Evolutionary conservation across 331 rosid genomes (phyloP), one percentile per base, ranked within the genome.

Genomic region (Malus hybrid): DNA sequence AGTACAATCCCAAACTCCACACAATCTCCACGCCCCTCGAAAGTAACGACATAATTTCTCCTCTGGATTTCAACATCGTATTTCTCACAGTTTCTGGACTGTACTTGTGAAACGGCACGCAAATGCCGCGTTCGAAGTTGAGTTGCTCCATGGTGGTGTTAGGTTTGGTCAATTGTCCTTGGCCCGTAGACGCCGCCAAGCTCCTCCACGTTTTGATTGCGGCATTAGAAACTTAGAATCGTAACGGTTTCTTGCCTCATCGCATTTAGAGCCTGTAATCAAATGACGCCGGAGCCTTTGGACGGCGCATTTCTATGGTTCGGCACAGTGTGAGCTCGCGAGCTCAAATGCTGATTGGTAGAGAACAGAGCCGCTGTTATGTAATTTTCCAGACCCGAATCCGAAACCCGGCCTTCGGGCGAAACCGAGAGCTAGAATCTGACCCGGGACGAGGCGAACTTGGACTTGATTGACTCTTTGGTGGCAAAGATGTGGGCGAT

Each of bases 101-200:
- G 81, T 94, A 94, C 89, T 94, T 94, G 88, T 96, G 97, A 84
- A 88, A 95, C 26, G 99, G 99, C 62, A 90, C 69, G 72, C 99
- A 92, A 26, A 95, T 97, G 30, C 99, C 99, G 11, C 99, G 99
- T 86, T 95, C 99, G 80, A 95, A 78, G 34, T 95, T 97, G 39
- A 92, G 99, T 87, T 81, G 96, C 83, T 95, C 97, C 84, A 95
- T 74, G 55, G 99, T 97, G 75, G 82, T 71, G 80, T 80, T 90
- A 0, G 91, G 60, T 70, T 86, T 83, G 50, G 72, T 82, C 81
- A 42, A 13, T 46, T 76, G 72, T 84, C 74, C 3, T 48, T 48
- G n/a, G 19, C 63, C 30, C 75, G 73, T 29, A 77, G 39, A 39
- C 18, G 30, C 33, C 77, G 46, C 16, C 72, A 64, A 29, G 30